These are phyloP conservation scores for Ceratocystis alfenasii DNA, from an alignment of 2,329 filamentous ascomycete genomes.

Conservation along the genomic window DNA sequence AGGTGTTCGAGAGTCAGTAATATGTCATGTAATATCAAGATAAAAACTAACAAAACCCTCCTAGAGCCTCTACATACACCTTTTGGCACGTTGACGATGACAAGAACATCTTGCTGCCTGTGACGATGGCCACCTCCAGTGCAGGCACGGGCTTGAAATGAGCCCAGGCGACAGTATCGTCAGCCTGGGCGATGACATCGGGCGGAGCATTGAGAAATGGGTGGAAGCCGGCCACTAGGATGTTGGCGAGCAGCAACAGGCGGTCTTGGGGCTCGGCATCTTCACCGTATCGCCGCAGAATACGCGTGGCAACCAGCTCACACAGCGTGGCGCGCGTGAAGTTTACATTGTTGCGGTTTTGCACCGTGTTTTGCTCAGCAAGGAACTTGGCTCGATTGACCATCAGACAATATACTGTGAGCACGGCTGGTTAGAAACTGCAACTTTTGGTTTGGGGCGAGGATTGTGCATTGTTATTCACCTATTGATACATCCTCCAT, in stretches of 20 bases:
- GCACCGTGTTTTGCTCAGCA: slow-evolving; percentile 61
- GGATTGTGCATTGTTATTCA: neutral
- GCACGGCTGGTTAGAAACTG: neutral
- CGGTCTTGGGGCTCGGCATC: slow-evolving; percentile 59
- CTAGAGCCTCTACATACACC: slow-evolving; percentile 37
- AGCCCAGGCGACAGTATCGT: slow-evolving; percentile 37
- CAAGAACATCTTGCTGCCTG: slow-evolving; percentile 67
- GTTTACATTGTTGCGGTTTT: slow-evolving; percentile 70
- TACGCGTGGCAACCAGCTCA: slow-evolving; percentile 66
- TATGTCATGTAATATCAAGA: neutral
- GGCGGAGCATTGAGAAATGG: slow-evolving; percentile 72
- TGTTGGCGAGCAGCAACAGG: slow-evolving; percentile 61
- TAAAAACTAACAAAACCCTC: neutral
- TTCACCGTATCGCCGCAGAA: slow-evolving; percentile 67
- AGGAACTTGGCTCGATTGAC: slow-evolving; percentile 73
- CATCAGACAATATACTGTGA: slow-evolving; percentile 62
- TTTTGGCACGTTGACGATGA: slow-evolving; percentile 68
- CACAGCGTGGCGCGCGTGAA: slow-evolving; percentile 66
- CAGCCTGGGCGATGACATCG: slow-evolving; percentile 46
- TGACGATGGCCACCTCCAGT: slow-evolving; percentile 71
- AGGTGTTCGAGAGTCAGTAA: neutral
- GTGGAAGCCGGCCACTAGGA: slow-evolving; percentile 72
- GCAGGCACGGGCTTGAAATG: slow-evolving; percentile 55
- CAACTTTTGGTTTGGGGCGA: too few relatives aligned
- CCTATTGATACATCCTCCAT: slow-evolving; percentile 62